Evolutionary conservation across 257 asterid genomes (phyloP).

Genomic region (Scutellaria minor): DNA sequence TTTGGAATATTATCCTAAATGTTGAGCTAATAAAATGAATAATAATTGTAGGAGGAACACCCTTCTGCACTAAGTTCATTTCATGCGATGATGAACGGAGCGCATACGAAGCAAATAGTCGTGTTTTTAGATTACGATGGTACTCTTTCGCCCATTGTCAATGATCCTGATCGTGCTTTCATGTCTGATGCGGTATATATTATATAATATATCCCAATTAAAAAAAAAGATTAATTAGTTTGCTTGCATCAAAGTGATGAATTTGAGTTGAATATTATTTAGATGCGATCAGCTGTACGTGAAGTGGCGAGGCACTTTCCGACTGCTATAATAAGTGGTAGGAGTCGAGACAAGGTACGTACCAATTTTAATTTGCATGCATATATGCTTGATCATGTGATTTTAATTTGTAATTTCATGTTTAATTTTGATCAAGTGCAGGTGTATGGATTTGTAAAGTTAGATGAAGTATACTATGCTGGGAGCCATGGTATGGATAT

Average conservation of each 20-base stretch:
- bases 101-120: slow-evolving; percentile 55
- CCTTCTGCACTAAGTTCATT: slow-evolving; percentile 67
- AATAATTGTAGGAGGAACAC: slow-evolving; percentile 49
- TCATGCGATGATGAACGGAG: slow-evolving; percentile 37
- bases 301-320: slow-evolving; percentile 75
- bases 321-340: slow-evolving; percentile 82
- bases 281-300: slow-evolving; percentile 79
- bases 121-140: slow-evolving; percentile 88
- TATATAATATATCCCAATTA: neutral
- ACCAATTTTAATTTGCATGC: neutral
- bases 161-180: slow-evolving; percentile 79
- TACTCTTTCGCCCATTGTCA: slow-evolving; percentile 79
- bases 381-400: neutral
- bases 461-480: slow-evolving; percentile 84
- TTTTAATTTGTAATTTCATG: neutral
- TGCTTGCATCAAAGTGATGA: neutral
- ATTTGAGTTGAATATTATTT: neutral
- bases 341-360: slow-evolving; percentile 79
- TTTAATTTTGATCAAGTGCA: slow-evolving; percentile 17
- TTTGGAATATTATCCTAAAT: too few relatives aligned
- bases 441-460: slow-evolving; percentile 79
- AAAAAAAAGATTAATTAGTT: neutral
- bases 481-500: slow-evolving; percentile 99
- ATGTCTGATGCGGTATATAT: slow-evolving; percentile 70
- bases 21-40: too few relatives aligned